Base-by-base conservation (phyloP, 1,139 yeast species). In the Geotrichum cucujoidarum region DNA sequence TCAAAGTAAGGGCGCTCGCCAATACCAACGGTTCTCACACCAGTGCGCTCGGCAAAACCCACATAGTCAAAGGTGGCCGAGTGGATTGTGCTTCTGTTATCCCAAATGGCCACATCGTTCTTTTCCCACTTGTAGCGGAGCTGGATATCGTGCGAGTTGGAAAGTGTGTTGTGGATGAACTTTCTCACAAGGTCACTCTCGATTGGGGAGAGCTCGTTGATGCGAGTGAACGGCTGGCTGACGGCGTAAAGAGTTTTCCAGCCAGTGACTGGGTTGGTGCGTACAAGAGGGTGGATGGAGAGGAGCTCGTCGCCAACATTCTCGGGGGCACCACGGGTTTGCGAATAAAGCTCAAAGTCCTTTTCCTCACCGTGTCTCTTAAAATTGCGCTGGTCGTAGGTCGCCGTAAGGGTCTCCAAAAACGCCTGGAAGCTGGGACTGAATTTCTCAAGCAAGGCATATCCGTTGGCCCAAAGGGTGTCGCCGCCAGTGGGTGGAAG, bases 1-100 rank as follows among this genome's bases (percentile, higher is more conserved):
- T 78, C 80, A 59, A 73, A 78, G 63, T 51, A 72, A 29, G 82
- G 82, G 36, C 65, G 62, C 53, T 78, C 83, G 33, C 80, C 83
- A 56, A 78, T 70, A 0, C 81, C 68, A 5, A 81, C 77, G 17
- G 78, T 82, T 60, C 84, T 70, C 27, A 79, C 76, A 25, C 81
- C 83, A 54, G 76, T 82, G 62, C 83, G 70, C 29, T 75, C 69
- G 47, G 38, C 32, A n/a, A 35, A 31, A 3, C 48, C 48, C n/a
- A 38, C 34, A 32, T 42, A 53, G 34, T 53, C 56, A 29, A 45
- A 42, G 14, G 50, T 48, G 22, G 67, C 65, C 32, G 61, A 53
- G 54, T 65, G 69, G 52, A 56, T 60, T 10, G 63, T 61, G 38
- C 61, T 55, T 38, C 69, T 56, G 56, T 65, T 65, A 49, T 65